phyloP scores from a whole-genome alignment of 1,284 basidiomycete species.

The Melanopsichium pennsylvanicum region DNA sequence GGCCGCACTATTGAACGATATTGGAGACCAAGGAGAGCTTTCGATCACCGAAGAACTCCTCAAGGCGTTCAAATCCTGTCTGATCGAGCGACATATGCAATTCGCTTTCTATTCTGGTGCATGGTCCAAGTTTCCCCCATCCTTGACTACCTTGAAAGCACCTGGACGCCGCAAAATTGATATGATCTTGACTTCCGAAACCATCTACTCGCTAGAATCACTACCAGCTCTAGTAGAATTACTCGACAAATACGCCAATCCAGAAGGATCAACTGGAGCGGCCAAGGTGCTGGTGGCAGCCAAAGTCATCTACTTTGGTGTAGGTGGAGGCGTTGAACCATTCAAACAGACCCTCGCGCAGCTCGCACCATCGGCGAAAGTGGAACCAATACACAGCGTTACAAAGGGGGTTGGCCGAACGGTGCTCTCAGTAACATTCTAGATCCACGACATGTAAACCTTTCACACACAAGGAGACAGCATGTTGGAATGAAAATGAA shows the following conservation, averaged over 20 bases:
- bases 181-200: conserved; percentile 86
- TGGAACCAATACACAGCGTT: conserved; percentile 20
- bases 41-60: conserved; percentile 69
- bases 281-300: conserved; percentile 78
- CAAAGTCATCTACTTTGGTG: conserved; percentile 95
- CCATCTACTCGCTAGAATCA: conserved; percentile 81
- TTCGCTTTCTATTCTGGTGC: conserved; percentile 82
- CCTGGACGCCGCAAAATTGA: conserved; percentile 67
- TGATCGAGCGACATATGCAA: conserved; percentile 71
- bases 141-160: neutral
- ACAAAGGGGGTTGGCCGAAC: conserved; percentile 51
- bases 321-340: conserved; percentile 84
- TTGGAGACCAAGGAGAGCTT: conserved; percentile 18
- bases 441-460: neutral
- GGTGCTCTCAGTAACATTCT: conserved; percentile 44
- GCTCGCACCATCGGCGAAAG: conserved; percentile 2
- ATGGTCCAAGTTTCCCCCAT: conserved; percentile 70
- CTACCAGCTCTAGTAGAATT: conserved; percentile 74
- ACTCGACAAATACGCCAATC: conserved; percentile 51
- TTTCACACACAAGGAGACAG: neutral
- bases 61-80: conserved; percentile 73
- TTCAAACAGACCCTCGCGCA: conserved; percentile 72
- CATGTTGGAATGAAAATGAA: no score
- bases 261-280: neutral
- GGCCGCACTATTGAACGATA: neutral